Base-by-base conservation (phyloP, 768 basidiomycete species). In the Lactarius hengduanensis region DNA sequence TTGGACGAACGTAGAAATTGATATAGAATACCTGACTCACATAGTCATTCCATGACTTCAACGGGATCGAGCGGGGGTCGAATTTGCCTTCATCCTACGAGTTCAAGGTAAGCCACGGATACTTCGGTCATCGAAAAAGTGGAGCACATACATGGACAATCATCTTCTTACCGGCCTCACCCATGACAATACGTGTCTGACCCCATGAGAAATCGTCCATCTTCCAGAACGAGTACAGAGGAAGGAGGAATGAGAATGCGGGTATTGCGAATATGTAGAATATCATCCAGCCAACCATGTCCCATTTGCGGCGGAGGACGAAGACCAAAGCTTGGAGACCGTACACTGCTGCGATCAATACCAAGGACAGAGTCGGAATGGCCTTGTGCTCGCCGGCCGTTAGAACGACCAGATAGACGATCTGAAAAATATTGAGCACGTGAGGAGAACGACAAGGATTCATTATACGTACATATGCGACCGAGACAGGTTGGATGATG, bases 161-260 rank as follows among this genome's bases (percentile, higher is more conserved):
- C 67, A 98, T 80, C 78, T 96, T 97, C 84, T 97, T 97, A 20
- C 96, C 96, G 36, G 88, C 84, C 77, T 98, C 96, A 69, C 96
- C 95, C 68, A 97, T 78, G 15, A 99, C 95, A 66, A 96, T 75
- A 85, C 93, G 91, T 1, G 95, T 96, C 30, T 84, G 82, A 84
- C 94, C 95, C 94, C 94, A 95, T 0, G 91, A 93, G 85, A 96
- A 97, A 77, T 96, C 94, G 76, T 96, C 96, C 95, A 98, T 97
- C 70, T 81, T 83, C 96, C 95, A 98, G 88, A 98, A 96, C 6
- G 94, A 95, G 76, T 94, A 96, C 15, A 97, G 80, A 4, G 94
- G 96, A 32, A 98, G 84, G 80, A 92, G 83, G 83, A 97, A 92
- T 8, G 94, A 94, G 80, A 96, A 97, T 53, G 87, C 84, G 4